These are phyloP conservation scores for Populus davidiana DNA, from an alignment of 345 rosid species.

Conservation along the genomic window DNA sequence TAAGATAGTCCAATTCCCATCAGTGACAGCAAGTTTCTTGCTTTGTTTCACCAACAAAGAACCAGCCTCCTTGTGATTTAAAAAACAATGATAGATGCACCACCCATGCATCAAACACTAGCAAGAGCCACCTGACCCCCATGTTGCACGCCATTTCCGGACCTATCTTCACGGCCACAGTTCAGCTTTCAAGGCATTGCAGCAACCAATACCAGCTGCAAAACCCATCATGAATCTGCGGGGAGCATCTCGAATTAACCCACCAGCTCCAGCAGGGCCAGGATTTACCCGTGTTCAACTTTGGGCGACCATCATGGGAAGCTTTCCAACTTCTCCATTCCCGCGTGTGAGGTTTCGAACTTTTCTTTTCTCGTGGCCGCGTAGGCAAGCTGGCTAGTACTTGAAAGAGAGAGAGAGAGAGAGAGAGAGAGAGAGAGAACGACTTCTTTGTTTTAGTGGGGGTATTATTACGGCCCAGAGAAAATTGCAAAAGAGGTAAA, in stretches of 20 bases:
- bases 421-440: no score
- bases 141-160: neutral
- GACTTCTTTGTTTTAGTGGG: neutral
- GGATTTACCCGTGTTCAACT: neutral
- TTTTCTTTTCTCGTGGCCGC: neutral
- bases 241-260: neutral
- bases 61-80: neutral
- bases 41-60: no score
- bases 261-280: neutral
- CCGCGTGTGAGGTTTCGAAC: neutral
- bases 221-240: neutral
- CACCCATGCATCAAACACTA: neutral
- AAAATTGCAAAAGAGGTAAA: neutral
- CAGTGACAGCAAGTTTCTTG: no score
- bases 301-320: neutral
- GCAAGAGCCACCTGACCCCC: neutral
- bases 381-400: no score
- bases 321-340: neutral
- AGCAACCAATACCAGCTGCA: neutral
- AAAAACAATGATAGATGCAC: neutral
- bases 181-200: neutral
- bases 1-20: neutral
- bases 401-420: no score
- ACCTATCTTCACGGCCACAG: neutral
- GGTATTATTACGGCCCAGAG: neutral